Evolutionary conservation across 1,284 basidiomycete species (phyloP).

Genomic region (Trametes versicolor): DNA sequence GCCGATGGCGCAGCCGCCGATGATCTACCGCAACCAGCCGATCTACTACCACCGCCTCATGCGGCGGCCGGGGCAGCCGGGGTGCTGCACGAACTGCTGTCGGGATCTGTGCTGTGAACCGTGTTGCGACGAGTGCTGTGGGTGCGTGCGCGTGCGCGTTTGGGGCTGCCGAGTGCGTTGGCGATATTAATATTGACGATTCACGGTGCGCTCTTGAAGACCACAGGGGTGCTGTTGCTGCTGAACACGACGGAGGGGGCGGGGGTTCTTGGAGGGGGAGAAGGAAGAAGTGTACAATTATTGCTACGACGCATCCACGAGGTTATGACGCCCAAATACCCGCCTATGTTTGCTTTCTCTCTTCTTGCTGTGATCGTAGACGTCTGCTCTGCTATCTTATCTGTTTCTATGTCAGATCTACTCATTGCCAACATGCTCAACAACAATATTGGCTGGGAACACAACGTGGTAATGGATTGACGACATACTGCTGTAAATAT

Average conservation of each 20-base stretch:
- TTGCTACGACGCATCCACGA: slow-evolving; percentile 5
- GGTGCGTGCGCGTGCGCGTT: slow-evolving; percentile 21
- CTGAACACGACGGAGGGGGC: neutral
- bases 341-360: neutral
- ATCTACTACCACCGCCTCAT: slow-evolving; percentile 30
- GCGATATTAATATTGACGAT: neutral
- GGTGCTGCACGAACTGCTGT: slow-evolving; percentile 31
- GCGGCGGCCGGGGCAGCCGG: slow-evolving; percentile 17
- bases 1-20: slow-evolving; percentile 37
- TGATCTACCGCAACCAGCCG: slow-evolving; percentile 37
- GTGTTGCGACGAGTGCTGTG: slow-evolving; percentile 35
- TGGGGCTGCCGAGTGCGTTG: neutral
- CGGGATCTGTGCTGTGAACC: slow-evolving; percentile 31
- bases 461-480: neutral
- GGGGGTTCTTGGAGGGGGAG: neutral
- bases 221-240: slow-evolving; percentile 30
- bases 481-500: neutral
- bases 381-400: slow-evolving; percentile 3
- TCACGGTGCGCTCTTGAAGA: neutral
- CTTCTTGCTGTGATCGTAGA: neutral
- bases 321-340: neutral
- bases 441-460: neutral
- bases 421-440: neutral
- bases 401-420: slow-evolving; percentile 3
- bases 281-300: slow-evolving; percentile 3